Conservation (phyloP, 352 stramenopile species). For the Blastocystis sp. region DNA sequence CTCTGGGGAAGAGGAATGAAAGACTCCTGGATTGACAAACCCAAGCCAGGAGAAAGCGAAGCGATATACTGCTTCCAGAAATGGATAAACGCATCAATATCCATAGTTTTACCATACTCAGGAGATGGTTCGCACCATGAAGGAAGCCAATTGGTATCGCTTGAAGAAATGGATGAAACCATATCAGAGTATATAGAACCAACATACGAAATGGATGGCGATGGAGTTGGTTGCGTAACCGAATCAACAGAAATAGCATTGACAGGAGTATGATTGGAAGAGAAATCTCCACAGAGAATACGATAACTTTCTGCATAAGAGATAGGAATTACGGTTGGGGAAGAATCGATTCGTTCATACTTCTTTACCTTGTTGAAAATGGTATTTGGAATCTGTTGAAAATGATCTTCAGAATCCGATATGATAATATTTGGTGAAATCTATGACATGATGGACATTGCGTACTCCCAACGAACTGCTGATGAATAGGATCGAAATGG, state of each 20-base stretch:
- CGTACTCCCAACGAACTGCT: too few species aligned
- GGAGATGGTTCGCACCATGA: not conserved
- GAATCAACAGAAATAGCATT: not conserved
- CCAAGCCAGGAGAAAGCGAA: not conserved
- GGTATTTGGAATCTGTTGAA: too few species aligned
- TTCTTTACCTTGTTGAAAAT: too few species aligned
- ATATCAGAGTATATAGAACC: not conserved
- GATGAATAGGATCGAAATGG: too few species aligned
- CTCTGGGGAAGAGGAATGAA: not conserved
- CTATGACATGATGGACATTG: too few species aligned
- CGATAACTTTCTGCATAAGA: not conserved
- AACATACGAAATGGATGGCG: not conserved
- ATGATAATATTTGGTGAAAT: too few species aligned
- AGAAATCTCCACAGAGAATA: not conserved
- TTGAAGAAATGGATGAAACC: not conserved
- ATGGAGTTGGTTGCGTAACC: not conserved
- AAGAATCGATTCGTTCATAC: not conserved
- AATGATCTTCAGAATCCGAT: too few species aligned
- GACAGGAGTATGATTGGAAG: not conserved
- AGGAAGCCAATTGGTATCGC: not conserved
- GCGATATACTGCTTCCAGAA: conserved; percentile 13
- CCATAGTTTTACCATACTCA: not conserved
- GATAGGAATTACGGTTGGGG: not conserved
- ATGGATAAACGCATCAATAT: not conserved
- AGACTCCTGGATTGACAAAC: not conserved